A percentile compares a stretch with the other conserved stretches of the same genome.
These are phyloP conservation scores for Dispira parvispora DNA, from an alignment of 192 early-diverging fungal species.

Conservation along the genomic window DNA sequence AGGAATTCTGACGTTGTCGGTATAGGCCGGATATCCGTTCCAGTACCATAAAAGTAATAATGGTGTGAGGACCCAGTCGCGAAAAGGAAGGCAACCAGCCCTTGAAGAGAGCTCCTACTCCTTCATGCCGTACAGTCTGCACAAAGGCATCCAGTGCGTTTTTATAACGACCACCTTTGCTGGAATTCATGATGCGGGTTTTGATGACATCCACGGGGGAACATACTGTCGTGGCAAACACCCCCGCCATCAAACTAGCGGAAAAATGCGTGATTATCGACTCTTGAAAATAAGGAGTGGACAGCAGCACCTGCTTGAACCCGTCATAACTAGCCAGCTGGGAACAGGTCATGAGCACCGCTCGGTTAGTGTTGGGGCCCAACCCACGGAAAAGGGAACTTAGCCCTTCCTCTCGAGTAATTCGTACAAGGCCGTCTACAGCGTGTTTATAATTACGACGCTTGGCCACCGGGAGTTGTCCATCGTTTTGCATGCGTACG, in stretches of 20 bases:
- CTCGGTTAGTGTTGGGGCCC: constrained; percentile 77
- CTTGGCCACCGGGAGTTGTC: constrained; percentile 37
- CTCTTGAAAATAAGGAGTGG: constrained; percentile 39
- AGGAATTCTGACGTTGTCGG: constrained; percentile 6
- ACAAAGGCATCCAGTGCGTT: constrained; percentile 25
- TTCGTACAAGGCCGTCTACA: constrained; percentile 52
- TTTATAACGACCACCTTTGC: constrained; percentile 19
- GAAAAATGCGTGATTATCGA: constrained; percentile 47
- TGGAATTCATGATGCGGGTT: constrained; percentile 69
- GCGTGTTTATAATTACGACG: constrained; percentile 63
- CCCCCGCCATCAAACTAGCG: constrained; percentile 52
- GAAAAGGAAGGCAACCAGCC: constrained; percentile 73
- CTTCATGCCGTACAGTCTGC: constrained; percentile 46
- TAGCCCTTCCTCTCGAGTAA: constrained; percentile 60
- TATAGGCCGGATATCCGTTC: constrained; percentile 49
- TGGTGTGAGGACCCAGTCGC: constrained; percentile 68
- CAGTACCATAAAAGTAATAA: constrained; percentile 66
- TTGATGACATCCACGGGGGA: constrained; percentile 73
- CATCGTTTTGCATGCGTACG: constrained; percentile 69
- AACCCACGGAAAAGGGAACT: constrained; percentile 72
- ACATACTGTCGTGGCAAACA: constrained; percentile 57
- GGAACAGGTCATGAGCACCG: constrained; percentile 65
- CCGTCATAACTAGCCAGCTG: constrained; percentile 62
- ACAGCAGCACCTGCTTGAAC: constrained; percentile 53
- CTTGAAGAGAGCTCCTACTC: constrained; percentile 52